Evolutionary conservation across 2,329 filamentous ascomycete species (phyloP).

Genomic region (Rhytidhysteron rufulum): DNA sequence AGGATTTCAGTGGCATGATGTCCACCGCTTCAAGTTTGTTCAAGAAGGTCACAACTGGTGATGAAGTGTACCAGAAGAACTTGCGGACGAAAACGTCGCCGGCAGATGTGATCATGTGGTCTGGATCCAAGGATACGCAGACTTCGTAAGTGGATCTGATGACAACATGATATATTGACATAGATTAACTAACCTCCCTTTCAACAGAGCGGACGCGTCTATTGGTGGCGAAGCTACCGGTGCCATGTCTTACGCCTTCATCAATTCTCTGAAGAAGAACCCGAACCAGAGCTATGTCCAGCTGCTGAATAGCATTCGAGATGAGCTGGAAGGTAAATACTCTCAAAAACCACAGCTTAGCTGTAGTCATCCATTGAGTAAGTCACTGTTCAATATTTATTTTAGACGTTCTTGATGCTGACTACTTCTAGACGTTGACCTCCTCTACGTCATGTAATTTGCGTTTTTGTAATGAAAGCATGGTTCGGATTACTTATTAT

Average conservation of each 20-base stretch:
- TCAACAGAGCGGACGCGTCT: constrained; percentile 74
- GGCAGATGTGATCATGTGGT: constrained; percentile 97
- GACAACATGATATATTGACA: constrained; percentile 20
- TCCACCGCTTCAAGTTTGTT: constrained; percentile 77
- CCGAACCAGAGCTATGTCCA: constrained; percentile 95
- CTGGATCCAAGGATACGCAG: constrained; percentile 91
- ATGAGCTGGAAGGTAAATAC: constrained; percentile 83
- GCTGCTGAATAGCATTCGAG: constrained; percentile 90
- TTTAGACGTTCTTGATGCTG: neutral
- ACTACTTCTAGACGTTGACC: constrained; percentile 35
- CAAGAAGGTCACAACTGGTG: constrained; percentile 80
- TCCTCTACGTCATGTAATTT: constrained; percentile 47
- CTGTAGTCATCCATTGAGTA: constrained; percentile 93
- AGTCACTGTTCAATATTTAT: constrained; percentile 17
- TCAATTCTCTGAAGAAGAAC: constrained; percentile 84
- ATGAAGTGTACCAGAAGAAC: constrained; percentile 74
- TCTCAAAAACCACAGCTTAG: constrained; percentile 93
- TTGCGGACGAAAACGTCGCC: constrained; percentile 87
- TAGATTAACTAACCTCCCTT: constrained; percentile 1
- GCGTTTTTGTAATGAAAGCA: too few species aligned
- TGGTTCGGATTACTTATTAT: too few species aligned
- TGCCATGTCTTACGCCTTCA: constrained; percentile 98
- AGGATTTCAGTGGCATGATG: constrained; percentile 79
- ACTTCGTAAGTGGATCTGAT: constrained; percentile 77
- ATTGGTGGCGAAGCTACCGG: constrained; percentile 88